These are phyloP conservation scores for Abrus precatorius DNA, from an alignment of 306 rosid genomes.

Conservation along the genomic window DNA sequence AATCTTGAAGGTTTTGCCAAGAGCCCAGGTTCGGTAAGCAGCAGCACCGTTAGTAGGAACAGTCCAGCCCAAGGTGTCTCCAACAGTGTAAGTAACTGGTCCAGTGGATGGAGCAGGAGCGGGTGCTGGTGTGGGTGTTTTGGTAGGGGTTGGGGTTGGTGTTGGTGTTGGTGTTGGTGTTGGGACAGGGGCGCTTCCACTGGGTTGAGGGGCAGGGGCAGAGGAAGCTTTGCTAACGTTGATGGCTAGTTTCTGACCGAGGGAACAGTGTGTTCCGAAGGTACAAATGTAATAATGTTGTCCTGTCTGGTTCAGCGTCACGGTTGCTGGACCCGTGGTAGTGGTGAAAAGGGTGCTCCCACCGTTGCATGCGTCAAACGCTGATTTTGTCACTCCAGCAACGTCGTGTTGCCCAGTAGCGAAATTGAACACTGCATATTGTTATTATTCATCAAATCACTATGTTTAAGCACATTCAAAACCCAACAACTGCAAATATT, in stretches of 20 bases:
- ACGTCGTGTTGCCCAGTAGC: conserved; percentile 55
- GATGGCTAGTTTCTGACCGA: conserved; percentile 68
- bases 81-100: conserved; percentile 54
- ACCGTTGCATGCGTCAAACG: conserved; percentile 56
- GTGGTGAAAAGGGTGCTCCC: conserved; percentile 12
- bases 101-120: conserved; percentile 46
- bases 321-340: conserved; percentile 51
- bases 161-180: conserved; percentile 38
- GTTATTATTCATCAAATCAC: too few relatives aligned
- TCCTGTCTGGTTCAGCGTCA: conserved; percentile 57
- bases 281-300: conserved; percentile 69
- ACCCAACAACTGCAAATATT: too few relatives aligned
- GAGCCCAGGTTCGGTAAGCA: conserved; percentile 45
- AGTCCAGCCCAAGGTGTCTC: conserved; percentile 46
- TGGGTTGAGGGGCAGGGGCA: conserved; percentile 63
- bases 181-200: conserved; percentile 43
- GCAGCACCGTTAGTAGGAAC: conserved; percentile 24
- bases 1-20: conserved; percentile 49
- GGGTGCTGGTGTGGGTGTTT: conserved; percentile 3
- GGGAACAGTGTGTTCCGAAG: conserved; percentile 51
- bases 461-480: too few relatives aligned
- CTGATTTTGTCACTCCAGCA: conserved; percentile 64
- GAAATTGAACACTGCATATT: conserved; percentile 64
- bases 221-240: conserved; percentile 57
- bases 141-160: conserved; percentile 27